Evolutionary conservation across 345 rosid genomes (phyloP), one percentile per base, ranked within the genome.

Genomic region (Pistacia vera): DNA sequence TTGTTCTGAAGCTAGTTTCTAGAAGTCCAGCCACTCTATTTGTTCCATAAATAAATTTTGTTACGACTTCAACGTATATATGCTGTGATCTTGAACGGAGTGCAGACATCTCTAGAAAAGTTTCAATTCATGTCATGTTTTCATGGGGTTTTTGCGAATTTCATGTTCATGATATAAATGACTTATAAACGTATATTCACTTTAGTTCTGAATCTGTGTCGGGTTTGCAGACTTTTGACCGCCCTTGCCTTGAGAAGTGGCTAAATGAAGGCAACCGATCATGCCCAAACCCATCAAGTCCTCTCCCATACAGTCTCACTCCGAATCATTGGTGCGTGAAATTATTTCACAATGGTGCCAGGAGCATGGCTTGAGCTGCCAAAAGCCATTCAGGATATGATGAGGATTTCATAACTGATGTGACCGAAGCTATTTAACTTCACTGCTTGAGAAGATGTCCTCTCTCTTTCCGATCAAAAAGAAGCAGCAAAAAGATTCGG

Each of bases 331-430:
- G 81, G 78, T 82, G 54, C 57, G 72, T 65, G 85, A 85, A 51
- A 79, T 88, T 80, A 91, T 91, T 68, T 82, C 80, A 38, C 80
- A 75, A 44, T 89, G 92, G 90, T 84, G 88, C 81, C 79, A 48
- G 56, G 60, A 51, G 66, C 83, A 77, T 60, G 78, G 81, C 25
- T 75, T 25, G 79, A 84, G 75, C 81, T 80, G 44, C 83, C 80
- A 6, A 77, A 77, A 22, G 79, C 76, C 11, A 25, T 41, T 75
- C 62, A 55, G 14, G 74, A 68, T 44, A 10, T 8, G 73, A 70
- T 0, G 80, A 79, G n/a, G 79, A 81, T 9, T 75, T 30, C n/a
- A 64, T n/a, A 14, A 71, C 74, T 17, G 83, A 80, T 46, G 71
- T 80, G 68, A 79, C 51, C 70, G 77, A 74, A 48, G 58, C 72